Conservation (phyloP, 164 flowering plant genomes). For the grape (Vitis vinifera) region ASM3070453v1 NC_081817.1:7082001-7082500, state of each 20-base stretch:
- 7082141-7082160: too few species aligned
- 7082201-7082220: neutral
- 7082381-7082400: neutral
- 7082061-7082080: neutral
- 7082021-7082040: too few species aligned
- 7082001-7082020: too few species aligned
- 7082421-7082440: constrained; percentile 6
- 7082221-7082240: neutral
- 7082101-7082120: neutral
- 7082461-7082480: constrained; percentile 5
- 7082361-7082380: too few species aligned
- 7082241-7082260: too few species aligned
- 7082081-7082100: neutral
- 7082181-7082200: too few species aligned
- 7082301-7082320: constrained; percentile 5
- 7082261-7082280: too few species aligned
- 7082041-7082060: too few species aligned
- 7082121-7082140: too few species aligned
- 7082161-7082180: too few species aligned
- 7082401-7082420: constrained; percentile 21
- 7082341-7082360: neutral
- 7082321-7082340: neutral
- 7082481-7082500: neutral
- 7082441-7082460: constrained; percentile 1
- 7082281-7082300: neutral